A percentile compares a stretch with the other conserved stretches of the same genome.
These are phyloP conservation scores for Antrodiella citrinella DNA, from an alignment of 768 basidiomycete species.

Conservation along the genomic window DNA sequence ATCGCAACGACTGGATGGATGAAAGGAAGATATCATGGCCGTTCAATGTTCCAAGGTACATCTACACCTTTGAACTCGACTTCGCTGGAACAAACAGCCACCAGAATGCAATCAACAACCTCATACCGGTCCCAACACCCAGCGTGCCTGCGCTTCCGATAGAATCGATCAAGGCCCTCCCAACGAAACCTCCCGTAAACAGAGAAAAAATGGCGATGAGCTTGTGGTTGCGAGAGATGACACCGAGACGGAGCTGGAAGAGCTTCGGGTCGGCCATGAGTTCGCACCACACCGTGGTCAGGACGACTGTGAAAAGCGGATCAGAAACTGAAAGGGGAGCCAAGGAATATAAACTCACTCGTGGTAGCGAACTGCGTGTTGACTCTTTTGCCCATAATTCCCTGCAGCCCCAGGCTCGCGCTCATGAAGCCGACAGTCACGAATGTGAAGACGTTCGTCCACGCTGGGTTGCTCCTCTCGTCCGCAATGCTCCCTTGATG, in stretches of 20 bases:
- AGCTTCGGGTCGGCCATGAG: conserved; percentile 75
- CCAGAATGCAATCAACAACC: conserved; percentile 49
- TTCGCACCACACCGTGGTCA: conserved; percentile 88
- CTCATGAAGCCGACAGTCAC: conserved; percentile 75
- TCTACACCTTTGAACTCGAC: conserved; percentile 10
- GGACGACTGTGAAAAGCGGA: conserved; percentile 43
- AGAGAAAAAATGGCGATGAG: conserved; percentile 56
- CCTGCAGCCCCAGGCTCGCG: conserved; percentile 74
- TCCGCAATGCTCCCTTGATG: conserved; percentile 46
- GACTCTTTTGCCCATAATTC: conserved; percentile 75
- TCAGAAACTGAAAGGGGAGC: conserved; percentile 3
- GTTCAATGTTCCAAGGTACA: conserved; percentile 4
- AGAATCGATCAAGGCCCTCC: conserved; percentile 49
- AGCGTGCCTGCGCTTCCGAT: conserved; percentile 57
- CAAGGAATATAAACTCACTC: conserved; percentile 33
- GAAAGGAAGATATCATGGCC: too few species aligned
- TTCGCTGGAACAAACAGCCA: conserved; percentile 61
- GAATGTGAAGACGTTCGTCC: conserved; percentile 61
- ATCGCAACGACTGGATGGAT: too few species aligned
- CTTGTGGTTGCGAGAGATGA: conserved; percentile 64
- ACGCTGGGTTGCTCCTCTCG: conserved; percentile 54
- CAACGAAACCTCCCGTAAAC: conserved; percentile 68
- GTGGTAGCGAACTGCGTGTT: conserved; percentile 76
- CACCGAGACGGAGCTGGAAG: conserved; percentile 44
- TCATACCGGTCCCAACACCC: conserved; percentile 57